phyloP scores from a whole-genome alignment of 2,329 filamentous ascomycete species.

The Venturia asperata region DNA sequence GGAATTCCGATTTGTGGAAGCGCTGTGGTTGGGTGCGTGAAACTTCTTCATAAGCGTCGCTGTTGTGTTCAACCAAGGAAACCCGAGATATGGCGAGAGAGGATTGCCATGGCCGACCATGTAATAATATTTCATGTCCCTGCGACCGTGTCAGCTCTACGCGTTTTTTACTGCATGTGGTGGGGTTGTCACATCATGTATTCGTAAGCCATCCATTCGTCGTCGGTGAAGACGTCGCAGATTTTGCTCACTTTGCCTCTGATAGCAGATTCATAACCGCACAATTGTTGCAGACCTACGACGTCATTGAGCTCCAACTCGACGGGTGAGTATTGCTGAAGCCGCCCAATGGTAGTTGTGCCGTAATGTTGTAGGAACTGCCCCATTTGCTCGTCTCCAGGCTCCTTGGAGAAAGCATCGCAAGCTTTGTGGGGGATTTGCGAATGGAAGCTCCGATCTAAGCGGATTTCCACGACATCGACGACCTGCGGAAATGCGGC shows the following conservation, averaged over 20 bases:
- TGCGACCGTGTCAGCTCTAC: not conserved
- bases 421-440: constrained; percentile 33
- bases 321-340: constrained; percentile 20
- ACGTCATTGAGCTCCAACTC: constrained; percentile 21
- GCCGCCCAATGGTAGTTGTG: constrained; percentile 25
- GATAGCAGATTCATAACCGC: constrained; percentile 23
- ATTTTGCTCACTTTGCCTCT: constrained; percentile 20
- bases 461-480: constrained; percentile 30
- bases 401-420: constrained; percentile 29
- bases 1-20: too few relatives aligned
- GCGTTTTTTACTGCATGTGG: not conserved
- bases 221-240: constrained; percentile 22
- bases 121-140: constrained; percentile 22
- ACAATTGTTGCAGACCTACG: constrained; percentile 22
- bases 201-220: constrained; percentile 23
- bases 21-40: constrained; percentile 15
- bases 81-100: constrained; percentile 21
- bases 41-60: constrained; percentile 18
- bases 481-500: constrained; percentile 29
- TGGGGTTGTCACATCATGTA: constrained; percentile 17
- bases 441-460: constrained; percentile 27
- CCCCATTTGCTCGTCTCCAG: constrained; percentile 28
- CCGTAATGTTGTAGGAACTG: constrained; percentile 29
- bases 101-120: constrained; percentile 22
- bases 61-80: constrained; percentile 22